Evolutionary conservation across 2,329 filamentous ascomycete genomes (phyloP), one percentile per base, ranked within the genome.

Genomic region (Cadophora sp.): DNA sequence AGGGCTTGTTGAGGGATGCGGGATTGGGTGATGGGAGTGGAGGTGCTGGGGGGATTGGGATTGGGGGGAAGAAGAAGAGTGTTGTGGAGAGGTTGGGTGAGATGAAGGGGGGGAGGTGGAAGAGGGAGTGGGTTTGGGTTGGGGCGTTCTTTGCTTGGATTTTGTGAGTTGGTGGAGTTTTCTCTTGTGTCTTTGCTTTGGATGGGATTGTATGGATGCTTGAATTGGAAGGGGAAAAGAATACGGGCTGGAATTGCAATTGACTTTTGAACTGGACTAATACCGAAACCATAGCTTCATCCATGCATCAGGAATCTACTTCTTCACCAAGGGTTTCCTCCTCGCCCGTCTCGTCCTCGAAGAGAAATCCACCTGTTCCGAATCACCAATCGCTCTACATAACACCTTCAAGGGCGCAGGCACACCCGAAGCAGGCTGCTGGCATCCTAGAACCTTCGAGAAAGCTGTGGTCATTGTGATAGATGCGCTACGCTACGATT

Each of bases 401-500:
- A 55, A 47, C 2, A 7, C 43, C 70, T 79, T 73, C 27, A 69
- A 68, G 68, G 66, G 70, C 61, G 30, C 71, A 39, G 75, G 75
- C 3, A 75, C 80, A 77, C 64, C 74, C 39, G 63, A 75, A 72
- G 94, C 93, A 70, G 96, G 96, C 71, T 99, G 96, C 84, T 99
- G 96, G 96, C 94, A 98, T 78, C 93, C 94, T 41, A 97, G 93
- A 81, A 92, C 89, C 1, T 99, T 98, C 77, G 88, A 97, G 70
- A 96, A 94, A 77, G 94, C 95, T 13, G 89, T 99, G 56, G 86
- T 99, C 27, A 87, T 99, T 65, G 82, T 99, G 60, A 91, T 99
- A 66, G 96, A 99, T 79, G 96, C 96, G 62, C 84, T 99, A 66
- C 91, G 96, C 68, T 99, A 99, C 80, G 96, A 99, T 79, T 99